Conservation (phyloP, 129 eudicot genomes). For the Deinandra increscens region DNA sequence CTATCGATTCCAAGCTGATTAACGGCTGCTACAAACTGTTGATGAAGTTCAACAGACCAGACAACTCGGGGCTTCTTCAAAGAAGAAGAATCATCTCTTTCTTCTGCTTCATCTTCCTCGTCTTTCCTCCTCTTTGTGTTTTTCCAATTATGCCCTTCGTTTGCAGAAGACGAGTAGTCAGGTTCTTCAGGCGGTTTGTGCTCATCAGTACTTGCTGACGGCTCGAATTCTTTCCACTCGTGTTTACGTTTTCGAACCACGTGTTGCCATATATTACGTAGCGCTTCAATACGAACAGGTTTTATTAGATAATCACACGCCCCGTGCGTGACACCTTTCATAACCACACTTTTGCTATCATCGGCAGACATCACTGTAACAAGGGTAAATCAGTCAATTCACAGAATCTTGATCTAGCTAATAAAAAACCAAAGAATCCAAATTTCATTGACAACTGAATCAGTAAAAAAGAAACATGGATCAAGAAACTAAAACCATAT, state of each 20-base stretch:
- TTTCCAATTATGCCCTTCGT: constrained; percentile 49
- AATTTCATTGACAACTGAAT: not conserved
- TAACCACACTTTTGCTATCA: constrained; percentile 54
- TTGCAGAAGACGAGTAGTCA: constrained; percentile 34
- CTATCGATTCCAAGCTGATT: constrained; percentile 59
- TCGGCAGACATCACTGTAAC: constrained; percentile 64
- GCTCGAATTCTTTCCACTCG: constrained; percentile 79
- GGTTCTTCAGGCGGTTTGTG: constrained; percentile 39
- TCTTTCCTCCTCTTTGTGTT: constrained; percentile 52
- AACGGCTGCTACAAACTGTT: constrained; percentile 71
- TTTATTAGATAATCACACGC: constrained; percentile 69
- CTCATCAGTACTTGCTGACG: constrained; percentile 63
- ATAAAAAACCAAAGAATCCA: not conserved
- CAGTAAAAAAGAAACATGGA: not conserved
- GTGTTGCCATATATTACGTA: constrained; percentile 71
- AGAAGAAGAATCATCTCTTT: constrained; percentile 51
- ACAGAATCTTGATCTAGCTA: constrained; percentile 1
- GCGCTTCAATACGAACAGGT: constrained; percentile 62
- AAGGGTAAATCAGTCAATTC: constrained; percentile 5
- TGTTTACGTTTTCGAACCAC: constrained; percentile 49
- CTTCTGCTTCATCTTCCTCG: constrained; percentile 46
- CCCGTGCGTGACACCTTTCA: constrained; percentile 71
- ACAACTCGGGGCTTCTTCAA: constrained; percentile 77
- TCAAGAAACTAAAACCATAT: constrained; percentile 12
- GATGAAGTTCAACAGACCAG: constrained; percentile 65